Conservation (phyloP, 257 asterid species). For the Echites panduratus region DNA sequence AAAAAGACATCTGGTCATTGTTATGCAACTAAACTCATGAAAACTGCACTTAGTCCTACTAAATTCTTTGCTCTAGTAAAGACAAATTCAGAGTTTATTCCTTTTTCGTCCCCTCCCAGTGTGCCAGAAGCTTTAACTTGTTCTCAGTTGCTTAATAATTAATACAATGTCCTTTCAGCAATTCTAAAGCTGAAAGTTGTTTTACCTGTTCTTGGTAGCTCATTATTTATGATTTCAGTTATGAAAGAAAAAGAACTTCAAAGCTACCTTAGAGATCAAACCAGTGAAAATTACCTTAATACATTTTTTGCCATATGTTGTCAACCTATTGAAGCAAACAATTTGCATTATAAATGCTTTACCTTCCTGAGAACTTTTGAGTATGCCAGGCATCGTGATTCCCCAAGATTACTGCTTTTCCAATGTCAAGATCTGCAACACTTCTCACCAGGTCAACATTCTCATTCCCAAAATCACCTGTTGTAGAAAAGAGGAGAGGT, state of each 20-base stretch:
- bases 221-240: not conserved
- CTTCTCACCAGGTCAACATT: constrained; percentile 71
- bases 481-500: constrained; percentile 20
- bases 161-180: not conserved
- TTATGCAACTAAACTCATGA: not conserved
- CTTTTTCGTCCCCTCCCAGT: not conserved
- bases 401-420: constrained; percentile 84
- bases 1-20: not conserved
- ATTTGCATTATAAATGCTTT: not conserved
- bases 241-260: not conserved
- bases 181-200: not conserved
- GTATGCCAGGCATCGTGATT: constrained; percentile 97
- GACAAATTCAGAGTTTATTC: not conserved
- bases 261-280: not conserved
- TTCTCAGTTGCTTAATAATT: not conserved
- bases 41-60: not conserved
- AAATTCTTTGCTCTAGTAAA: not conserved
- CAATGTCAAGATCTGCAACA: constrained; percentile 54
- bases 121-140: not conserved
- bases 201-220: not conserved
- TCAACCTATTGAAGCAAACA: not conserved
- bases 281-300: not conserved
- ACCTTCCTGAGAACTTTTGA: constrained; percentile 60
- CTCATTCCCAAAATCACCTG: constrained; percentile 99
- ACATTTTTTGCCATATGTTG: not conserved